Conservation (phyloP, 306 rosid genomes). For the Prunus davidiana region DNA sequence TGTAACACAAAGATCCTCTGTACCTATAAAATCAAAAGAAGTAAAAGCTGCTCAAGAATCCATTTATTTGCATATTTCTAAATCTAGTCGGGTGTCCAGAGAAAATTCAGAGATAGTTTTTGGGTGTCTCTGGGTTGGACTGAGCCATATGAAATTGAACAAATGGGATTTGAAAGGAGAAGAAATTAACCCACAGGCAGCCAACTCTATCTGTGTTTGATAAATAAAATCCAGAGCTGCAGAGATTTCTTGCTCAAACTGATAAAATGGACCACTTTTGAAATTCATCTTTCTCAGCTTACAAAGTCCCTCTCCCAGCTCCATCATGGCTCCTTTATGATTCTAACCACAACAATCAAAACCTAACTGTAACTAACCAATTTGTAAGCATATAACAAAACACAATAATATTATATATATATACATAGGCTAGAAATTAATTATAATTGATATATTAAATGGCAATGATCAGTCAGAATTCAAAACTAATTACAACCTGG, state of each 20-base stretch:
- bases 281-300: constrained; percentile 81
- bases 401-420: too few species aligned
- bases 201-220: constrained; percentile 87
- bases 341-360: constrained; percentile 38
- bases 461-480: too few species aligned
- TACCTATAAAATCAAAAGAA: constrained; percentile 32
- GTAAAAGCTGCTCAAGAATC: too few species aligned
- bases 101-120: too few species aligned
- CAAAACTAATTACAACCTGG: constrained; percentile 42
- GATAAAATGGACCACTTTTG: constrained; percentile 60
- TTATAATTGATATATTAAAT: too few species aligned
- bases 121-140: too few species aligned
- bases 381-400: neutral
- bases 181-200: constrained; percentile 68
- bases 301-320: constrained; percentile 85
- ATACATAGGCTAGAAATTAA: too few species aligned
- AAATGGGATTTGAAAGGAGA: neutral
- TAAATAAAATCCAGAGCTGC: constrained; percentile 71
- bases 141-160: neutral
- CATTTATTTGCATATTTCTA: too few species aligned
- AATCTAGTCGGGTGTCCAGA: too few species aligned
- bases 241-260: constrained; percentile 78
- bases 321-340: constrained; percentile 96
- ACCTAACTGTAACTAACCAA: neutral
- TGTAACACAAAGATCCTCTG: constrained; percentile 64